Base-by-base conservation (phyloP, 2,329 filamentous ascomycete species). In the Daldinia sp. region DNA sequence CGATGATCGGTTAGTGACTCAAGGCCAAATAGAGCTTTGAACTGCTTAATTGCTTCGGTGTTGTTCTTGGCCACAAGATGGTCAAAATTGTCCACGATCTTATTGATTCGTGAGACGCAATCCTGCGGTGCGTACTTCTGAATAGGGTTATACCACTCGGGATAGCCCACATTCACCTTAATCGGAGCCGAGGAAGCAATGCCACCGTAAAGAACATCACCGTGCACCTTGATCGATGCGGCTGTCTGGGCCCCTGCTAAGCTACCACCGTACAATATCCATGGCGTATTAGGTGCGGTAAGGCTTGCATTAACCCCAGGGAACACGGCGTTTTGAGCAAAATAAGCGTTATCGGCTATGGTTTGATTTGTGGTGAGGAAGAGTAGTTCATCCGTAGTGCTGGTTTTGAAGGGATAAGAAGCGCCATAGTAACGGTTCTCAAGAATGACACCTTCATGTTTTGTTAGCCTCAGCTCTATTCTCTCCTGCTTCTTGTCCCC, bases 351-450 rank as follows among this genome's bases (percentile, higher is more conserved):
- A 61, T 84, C 82, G 11, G 82, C 82, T 66, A 84, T 80, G 0
- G 80, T 82, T 68, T 85, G 82, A 64, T 83, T 81, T 2, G 80
- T 84, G 7, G 81, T 82, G 63, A 84, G 70, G 64, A 80, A 84
- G 9, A 77, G 73, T 62, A 85, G 68, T 52, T 83, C 74, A 64
- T 85, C 82, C 3, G 81, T 83, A 1, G 80, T 81, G 30, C 78
- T 80, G 13, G 76, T 77, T 15, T 80, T 78, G 61, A 79, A 82
- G 0, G 82, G 82, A 58, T 75, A 84, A 63, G 81, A 83, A 25
- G 79, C 55, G 23, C 82, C 82, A 64, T 84, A 84, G 65, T 82
- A 82, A 17, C 82, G 74, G 55, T 84, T 83, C 67, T 85, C 82
- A 2, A 84, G 74, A 60, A 85, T 84, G 3, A 85, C 80, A 7